phyloP scores from a whole-genome alignment of 2,329 filamentous ascomycete species.

The Exophiala xenobiotica region DNA sequence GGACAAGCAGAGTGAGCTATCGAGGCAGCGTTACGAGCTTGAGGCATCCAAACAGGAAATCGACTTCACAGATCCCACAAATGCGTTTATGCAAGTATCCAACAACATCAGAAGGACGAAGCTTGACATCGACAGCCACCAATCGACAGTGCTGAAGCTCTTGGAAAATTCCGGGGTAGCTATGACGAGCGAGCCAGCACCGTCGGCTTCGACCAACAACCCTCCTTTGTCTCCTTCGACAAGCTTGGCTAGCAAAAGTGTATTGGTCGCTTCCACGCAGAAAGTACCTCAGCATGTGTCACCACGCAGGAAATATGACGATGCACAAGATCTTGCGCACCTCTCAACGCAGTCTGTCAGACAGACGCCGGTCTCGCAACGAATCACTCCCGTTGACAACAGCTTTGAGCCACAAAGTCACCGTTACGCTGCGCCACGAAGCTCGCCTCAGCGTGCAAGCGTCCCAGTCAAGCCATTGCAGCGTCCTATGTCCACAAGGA shows the following conservation, averaged over 20 bases:
- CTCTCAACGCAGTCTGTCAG: constrained; percentile 22
- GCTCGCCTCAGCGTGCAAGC: not conserved
- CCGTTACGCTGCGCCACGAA: not conserved
- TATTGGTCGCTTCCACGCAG: constrained; percentile 31
- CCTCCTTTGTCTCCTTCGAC: not conserved
- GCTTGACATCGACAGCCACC: constrained; percentile 19
- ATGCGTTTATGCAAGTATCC: constrained; percentile 17
- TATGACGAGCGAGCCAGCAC: not conserved
- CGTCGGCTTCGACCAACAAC: not conserved
- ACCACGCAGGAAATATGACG: not conserved
- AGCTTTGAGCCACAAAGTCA: not conserved
- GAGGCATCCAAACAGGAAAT: constrained; percentile 27
- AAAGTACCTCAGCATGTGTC: constrained; percentile 7
- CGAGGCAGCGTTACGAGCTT: constrained; percentile 35
- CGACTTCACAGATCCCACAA: constrained; percentile 22
- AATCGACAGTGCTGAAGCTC: constrained; percentile 15
- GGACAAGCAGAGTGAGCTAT: constrained; percentile 18
- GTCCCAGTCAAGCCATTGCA: not conserved
- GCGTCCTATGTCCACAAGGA: not conserved
- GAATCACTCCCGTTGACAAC: not conserved
- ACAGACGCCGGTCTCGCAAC: constrained; percentile 20
- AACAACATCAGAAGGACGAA: constrained; percentile 20
- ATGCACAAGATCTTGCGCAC: constrained; percentile 4
- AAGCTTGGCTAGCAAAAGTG: constrained; percentile 12
- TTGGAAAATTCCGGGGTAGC: constrained; percentile 22